phyloP scores from a whole-genome alignment of 805 yeast genomes.

The Saccharomycopsis olivae region DNA sequence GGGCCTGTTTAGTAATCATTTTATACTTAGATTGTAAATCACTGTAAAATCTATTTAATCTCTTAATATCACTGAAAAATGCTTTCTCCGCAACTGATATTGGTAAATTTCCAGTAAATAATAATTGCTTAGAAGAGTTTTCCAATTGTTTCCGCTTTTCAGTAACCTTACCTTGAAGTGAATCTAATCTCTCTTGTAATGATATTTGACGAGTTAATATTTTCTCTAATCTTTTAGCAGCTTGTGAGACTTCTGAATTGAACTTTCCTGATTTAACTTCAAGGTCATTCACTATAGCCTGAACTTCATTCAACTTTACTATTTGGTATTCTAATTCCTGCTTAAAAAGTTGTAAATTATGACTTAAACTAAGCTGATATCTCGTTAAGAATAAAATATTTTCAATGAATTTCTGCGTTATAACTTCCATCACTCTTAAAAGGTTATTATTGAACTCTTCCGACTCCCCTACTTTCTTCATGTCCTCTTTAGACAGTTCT shows the following conservation, averaged over 20 bases:
- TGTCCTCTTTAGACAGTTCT: not conserved
- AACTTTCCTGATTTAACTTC: not conserved
- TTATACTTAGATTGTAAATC: not conserved
- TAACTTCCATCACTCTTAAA: constrained; percentile 1
- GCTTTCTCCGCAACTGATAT: constrained; percentile 4
- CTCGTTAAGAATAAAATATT: constrained; percentile 3
- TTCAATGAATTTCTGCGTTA: not conserved
- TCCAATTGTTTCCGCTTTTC: not conserved
- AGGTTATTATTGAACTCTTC: constrained; percentile 6
- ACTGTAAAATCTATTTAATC: not conserved
- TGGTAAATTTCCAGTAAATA: constrained; percentile 4
- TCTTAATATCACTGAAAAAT: constrained; percentile 9
- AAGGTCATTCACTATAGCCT: not conserved
- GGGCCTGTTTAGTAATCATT: constrained; percentile 4
- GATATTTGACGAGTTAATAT: too few species aligned
- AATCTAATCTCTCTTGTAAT: too few species aligned
- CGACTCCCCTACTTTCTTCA: not conserved
- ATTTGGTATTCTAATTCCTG: constrained; percentile 13
- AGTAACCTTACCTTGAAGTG: not conserved
- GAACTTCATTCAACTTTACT: constrained; percentile 1
- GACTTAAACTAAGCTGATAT: constrained; percentile 7
- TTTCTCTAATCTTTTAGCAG: constrained; percentile 1
- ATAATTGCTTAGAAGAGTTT: not conserved
- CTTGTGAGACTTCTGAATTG: not conserved
- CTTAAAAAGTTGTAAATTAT: constrained; percentile 1